Conservation (phyloP, 2,329 filamentous ascomycete genomes). For the Fusarium tanahbumbuense region DNA sequence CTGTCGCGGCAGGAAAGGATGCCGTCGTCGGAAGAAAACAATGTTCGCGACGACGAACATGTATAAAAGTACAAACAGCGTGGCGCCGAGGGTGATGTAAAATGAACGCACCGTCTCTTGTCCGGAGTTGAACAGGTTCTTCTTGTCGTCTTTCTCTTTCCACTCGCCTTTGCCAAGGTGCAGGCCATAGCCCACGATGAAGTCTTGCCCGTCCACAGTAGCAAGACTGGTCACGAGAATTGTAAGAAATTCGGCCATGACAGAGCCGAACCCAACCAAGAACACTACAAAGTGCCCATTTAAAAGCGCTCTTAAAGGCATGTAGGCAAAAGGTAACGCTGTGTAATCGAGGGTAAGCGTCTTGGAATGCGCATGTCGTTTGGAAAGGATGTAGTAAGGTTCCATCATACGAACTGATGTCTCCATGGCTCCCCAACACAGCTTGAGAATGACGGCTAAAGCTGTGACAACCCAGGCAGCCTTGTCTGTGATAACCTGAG, state of each 20-base stretch:
- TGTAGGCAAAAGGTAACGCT: slow-evolving; percentile 74
- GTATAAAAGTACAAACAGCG: slow-evolving; percentile 73
- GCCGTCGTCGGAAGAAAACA: slow-evolving; percentile 71
- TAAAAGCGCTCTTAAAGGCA: slow-evolving; percentile 69
- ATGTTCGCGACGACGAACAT: slow-evolving; percentile 69
- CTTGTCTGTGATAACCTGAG: slow-evolving; percentile 67
- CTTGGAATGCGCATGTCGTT: slow-evolving; percentile 71
- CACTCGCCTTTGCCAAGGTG: slow-evolving; percentile 14
- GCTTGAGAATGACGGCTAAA: slow-evolving; percentile 73
- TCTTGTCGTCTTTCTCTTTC: slow-evolving; percentile 28
- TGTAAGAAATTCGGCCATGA: slow-evolving; percentile 79
- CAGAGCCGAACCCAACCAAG: slow-evolving; percentile 75
- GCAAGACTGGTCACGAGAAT: slow-evolving; percentile 75
- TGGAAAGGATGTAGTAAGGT: slow-evolving; percentile 77
- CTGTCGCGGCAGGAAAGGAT: slow-evolving; percentile 80
- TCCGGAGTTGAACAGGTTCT: slow-evolving; percentile 59
- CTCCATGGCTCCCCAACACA: slow-evolving; percentile 76
- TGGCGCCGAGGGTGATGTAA: slow-evolving; percentile 71
- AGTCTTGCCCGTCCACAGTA: slow-evolving; percentile 71
- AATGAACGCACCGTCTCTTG: slow-evolving; percentile 74
- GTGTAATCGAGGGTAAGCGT: slow-evolving; percentile 79
- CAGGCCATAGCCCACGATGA: slow-evolving; percentile 54
- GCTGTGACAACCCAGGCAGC: slow-evolving; percentile 74
- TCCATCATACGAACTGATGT: slow-evolving; percentile 78
- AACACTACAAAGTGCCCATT: slow-evolving; percentile 75